phyloP scores from a whole-genome alignment of 352 stramenopile species.

The Pythium dissotocum region DNA sequence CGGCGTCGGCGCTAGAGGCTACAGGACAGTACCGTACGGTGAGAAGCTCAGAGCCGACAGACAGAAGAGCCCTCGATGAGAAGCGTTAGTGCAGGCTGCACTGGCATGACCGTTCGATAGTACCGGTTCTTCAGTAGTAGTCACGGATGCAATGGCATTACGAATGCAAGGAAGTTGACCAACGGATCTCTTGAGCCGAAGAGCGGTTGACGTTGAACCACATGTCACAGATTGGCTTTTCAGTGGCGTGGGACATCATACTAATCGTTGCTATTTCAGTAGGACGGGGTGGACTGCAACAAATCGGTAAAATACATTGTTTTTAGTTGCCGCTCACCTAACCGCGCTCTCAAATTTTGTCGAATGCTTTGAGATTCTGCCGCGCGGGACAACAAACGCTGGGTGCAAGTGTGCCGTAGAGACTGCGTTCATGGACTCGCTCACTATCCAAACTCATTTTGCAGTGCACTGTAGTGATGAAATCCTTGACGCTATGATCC shows the following conservation, averaged over 20 bases:
- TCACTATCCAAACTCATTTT: too few relatives aligned
- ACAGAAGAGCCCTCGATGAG: too few relatives aligned
- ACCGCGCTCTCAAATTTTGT: constrained; percentile 13
- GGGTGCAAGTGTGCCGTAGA: too few relatives aligned
- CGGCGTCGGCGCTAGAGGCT: constrained; percentile 24
- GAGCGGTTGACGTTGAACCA: background rate
- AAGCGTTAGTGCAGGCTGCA: too few relatives aligned
- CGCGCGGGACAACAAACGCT: background rate
- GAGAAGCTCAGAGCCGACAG: background rate
- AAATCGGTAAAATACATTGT: constrained; percentile 9
- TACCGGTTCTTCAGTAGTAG: too few relatives aligned
- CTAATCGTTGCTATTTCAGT: background rate
- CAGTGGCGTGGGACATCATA: background rate
- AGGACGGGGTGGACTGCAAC: background rate
- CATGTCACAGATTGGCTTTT: background rate
- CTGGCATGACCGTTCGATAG: too few relatives aligned
- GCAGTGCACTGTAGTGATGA: too few relatives aligned
- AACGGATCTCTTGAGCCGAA: background rate
- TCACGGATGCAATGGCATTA: background rate
- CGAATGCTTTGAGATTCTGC: constrained; percentile 4
- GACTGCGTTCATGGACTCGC: too few relatives aligned
- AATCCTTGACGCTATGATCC: too few relatives aligned
- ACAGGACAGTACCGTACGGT: background rate
- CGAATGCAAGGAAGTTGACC: background rate
- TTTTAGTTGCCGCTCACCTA: constrained; percentile 16